phyloP scores from a whole-genome alignment of 306 rosid genomes.

The Fragaria nilgerrensis region DNA sequence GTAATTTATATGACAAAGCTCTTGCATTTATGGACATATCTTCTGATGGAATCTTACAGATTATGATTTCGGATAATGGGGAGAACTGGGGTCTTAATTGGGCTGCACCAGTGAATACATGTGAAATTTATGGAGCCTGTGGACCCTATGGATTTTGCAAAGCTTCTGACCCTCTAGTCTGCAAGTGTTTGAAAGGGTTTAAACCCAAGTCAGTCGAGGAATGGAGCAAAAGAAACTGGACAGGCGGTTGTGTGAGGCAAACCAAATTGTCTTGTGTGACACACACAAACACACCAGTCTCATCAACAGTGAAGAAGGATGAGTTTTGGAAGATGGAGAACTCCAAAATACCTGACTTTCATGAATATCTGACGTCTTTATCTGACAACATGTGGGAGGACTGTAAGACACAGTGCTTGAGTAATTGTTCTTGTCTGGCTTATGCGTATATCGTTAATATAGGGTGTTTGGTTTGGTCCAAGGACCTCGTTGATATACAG shows the following conservation, averaged over 20 bases:
- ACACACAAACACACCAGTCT: not conserved
- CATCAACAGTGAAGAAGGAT: not conserved
- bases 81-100: not conserved
- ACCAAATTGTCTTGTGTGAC: slow-evolving; percentile 3
- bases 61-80: not conserved
- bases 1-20: too few species aligned
- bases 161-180: slow-evolving; percentile 10
- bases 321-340: slow-evolving; percentile 15
- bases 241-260: slow-evolving; percentile 21
- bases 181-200: slow-evolving; percentile 26
- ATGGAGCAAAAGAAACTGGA: slow-evolving; percentile 18
- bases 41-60: not conserved
- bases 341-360: slow-evolving; percentile 22
- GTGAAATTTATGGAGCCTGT: slow-evolving; percentile 14
- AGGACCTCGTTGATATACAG: slow-evolving; percentile 20
- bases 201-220: slow-evolving; percentile 9
- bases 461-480: slow-evolving; percentile 19
- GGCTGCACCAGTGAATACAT: not conserved
- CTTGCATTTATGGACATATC: not conserved
- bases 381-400: not conserved
- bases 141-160: slow-evolving; percentile 24
- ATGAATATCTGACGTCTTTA: not conserved
- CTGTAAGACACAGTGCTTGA: slow-evolving; percentile 20
- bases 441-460: not conserved
- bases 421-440: slow-evolving; percentile 30